Base-by-base conservation (phyloP, 441 rosid genomes). In the Biscutella laevigata region DNA sequence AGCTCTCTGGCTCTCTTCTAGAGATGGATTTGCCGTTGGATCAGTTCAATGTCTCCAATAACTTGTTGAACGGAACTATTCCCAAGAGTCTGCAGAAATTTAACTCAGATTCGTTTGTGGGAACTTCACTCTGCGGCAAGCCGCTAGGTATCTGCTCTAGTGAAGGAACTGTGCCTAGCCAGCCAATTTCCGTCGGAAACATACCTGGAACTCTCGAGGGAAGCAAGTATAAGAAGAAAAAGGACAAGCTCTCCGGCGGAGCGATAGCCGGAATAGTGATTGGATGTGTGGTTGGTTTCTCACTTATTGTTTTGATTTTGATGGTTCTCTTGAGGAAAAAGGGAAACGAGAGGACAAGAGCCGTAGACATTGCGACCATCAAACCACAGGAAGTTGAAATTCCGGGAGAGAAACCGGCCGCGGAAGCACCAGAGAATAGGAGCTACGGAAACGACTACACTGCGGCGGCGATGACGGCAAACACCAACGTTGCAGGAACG, bases 181-280 rank as follows among this genome's bases (percentile, higher is more conserved):
- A 66, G 36, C 83, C 90, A 10, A 71, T 54, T 9, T 69, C 70
- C n/a, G 75, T 56, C 4, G 80, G 66, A 4, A 62, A 34, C 47
- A 67, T 61, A 4, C 66, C 71, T 2, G 66, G 62, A 35, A 66
- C 62, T 14, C 0, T 55, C 1, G 45, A 48, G 0, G 70, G 53
- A 22, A 11, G 17, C 32, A 26, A 44, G 2, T 79, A 26, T 16
- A 38, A 66, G 22, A 32, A 32, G 34, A 59, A 63, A 46, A 65
- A 51, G 50, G 76, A 66, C 47, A 77, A 77, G 72, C 73, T 89
- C 7, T 84, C 97, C 1, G 95, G 87, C 5, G 99, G 95, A 7
- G 95, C 83, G 9, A 81, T 86, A 48, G 95, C 97, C 1, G 99
- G 99, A n/a, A 86, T 92, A 27, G 95, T 77, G 9, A 81, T 92